phyloP scores from a whole-genome alignment of 257 asterid genomes.

The Handroanthus guayacan region DNA sequence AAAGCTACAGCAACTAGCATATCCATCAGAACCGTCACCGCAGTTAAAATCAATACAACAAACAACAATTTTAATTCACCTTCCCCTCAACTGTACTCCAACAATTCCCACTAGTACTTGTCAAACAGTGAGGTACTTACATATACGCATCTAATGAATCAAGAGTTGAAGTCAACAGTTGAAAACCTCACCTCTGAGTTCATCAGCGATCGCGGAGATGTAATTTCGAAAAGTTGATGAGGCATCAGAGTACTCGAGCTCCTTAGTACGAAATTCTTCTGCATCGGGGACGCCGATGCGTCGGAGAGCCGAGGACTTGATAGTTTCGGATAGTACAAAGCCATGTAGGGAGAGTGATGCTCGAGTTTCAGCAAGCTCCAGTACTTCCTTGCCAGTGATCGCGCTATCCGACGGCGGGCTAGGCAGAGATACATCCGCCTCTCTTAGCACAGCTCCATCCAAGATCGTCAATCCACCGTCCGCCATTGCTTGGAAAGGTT shows the following conservation, averaged over 20 bases:
- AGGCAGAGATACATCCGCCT: slow-evolving; percentile 48
- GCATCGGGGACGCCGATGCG: slow-evolving; percentile 47
- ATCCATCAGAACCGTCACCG: neutral
- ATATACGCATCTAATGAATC: slow-evolving; percentile 7
- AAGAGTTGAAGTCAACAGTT: slow-evolving; percentile 40
- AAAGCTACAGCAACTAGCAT: neutral
- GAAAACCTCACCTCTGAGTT: slow-evolving; percentile 52
- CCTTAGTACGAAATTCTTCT: slow-evolving; percentile 38
- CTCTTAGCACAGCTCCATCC: slow-evolving; percentile 58
- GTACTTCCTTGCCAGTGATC: slow-evolving; percentile 50
- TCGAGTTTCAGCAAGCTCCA: slow-evolving; percentile 57
- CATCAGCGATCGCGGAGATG: slow-evolving; percentile 53
- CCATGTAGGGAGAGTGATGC: slow-evolving; percentile 50
- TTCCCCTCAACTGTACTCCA: slow-evolving; percentile 3
- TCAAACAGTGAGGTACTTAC: slow-evolving; percentile 3
- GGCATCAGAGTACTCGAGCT: slow-evolving; percentile 52
- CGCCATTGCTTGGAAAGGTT: slow-evolving; percentile 41
- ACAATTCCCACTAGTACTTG: neutral
- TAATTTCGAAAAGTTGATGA: slow-evolving; percentile 44
- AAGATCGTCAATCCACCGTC: slow-evolving; percentile 56
- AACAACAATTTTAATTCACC: neutral
- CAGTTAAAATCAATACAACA: neutral
- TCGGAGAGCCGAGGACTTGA: slow-evolving; percentile 49
- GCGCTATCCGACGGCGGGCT: slow-evolving; percentile 21
- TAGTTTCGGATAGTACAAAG: slow-evolving; percentile 48